phyloP scores from a whole-genome alignment of 257 asterid genomes.

The Solanum virginianum region DNA sequence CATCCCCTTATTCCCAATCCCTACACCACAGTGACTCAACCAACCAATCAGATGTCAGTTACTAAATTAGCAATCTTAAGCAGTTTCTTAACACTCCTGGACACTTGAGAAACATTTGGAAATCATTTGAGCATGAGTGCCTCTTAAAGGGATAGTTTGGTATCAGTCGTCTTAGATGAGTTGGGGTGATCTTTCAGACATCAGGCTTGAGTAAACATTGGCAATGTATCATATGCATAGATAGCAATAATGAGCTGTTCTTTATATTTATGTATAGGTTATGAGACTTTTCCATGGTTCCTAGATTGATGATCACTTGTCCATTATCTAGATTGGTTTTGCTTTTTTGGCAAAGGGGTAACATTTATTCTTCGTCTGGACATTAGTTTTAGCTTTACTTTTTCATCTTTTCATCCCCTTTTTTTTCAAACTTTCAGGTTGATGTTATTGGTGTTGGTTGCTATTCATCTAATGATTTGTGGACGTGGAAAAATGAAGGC shows the following conservation, averaged over 20 bases:
- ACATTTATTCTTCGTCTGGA: neutral
- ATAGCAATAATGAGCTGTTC: neutral
- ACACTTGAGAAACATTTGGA: neutral
- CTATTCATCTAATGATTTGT: conserved; percentile 85
- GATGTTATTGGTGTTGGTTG: conserved; percentile 96
- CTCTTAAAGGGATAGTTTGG: neutral
- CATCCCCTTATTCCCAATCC: neutral
- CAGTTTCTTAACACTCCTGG: neutral
- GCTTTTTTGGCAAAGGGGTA: neutral
- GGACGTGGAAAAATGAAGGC: conserved; percentile 96
- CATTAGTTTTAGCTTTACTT: neutral
- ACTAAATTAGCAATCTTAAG: neutral
- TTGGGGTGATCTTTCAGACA: neutral
- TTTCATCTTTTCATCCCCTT: neutral
- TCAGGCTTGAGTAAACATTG: neutral
- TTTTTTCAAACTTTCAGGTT: conserved; percentile 38
- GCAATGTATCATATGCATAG: neutral
- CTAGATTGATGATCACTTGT: neutral
- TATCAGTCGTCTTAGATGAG: neutral
- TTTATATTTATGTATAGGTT: neutral
- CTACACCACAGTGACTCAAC: neutral
- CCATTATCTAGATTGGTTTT: neutral
- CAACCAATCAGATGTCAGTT: neutral
- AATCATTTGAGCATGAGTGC: neutral
- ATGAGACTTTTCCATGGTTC: neutral